phyloP scores from a whole-genome alignment of 2,329 filamentous ascomycete genomes.

The Colletotrichum destructivum region DNA sequence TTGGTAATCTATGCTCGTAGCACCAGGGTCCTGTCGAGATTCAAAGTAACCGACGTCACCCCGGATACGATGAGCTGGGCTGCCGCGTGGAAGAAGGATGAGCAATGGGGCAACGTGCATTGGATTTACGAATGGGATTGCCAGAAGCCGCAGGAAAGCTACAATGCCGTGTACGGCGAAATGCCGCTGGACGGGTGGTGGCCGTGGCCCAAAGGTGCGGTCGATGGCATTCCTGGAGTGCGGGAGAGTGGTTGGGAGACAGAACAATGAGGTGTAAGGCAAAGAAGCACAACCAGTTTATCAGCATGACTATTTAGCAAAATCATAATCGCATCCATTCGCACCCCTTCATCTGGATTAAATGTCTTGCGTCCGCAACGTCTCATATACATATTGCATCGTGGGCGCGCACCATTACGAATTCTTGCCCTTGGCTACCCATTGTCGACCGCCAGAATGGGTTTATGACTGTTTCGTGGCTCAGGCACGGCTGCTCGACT shows the following conservation, averaged over 20 bases:
- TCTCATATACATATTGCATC: no score
- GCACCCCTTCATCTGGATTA: not conserved
- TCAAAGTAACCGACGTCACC: not conserved
- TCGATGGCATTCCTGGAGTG: not conserved
- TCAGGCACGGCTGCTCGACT: conserved; percentile 77
- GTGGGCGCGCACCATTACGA: no score
- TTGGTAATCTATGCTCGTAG: not conserved
- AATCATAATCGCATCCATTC: no score
- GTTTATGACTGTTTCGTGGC: no score
- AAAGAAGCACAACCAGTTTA: no score
- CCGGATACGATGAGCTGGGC: not conserved
- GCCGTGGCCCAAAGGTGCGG: conserved; percentile 27
- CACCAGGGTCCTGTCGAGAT: not conserved
- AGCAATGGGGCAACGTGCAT: accelerated
- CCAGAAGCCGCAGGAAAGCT: not conserved
- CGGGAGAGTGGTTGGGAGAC: not conserved
- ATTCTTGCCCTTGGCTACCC: no score
- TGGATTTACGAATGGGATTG: not conserved
- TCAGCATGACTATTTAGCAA: no score
- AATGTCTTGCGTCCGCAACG: not conserved
- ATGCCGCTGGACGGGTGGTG: conserved; percentile 40
- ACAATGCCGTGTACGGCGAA: conserved; percentile 33
- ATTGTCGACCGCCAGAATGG: no score
- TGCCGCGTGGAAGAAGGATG: not conserved
- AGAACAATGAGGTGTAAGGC: no score